Evolutionary conservation across 2,329 filamentous ascomycete species (phyloP), one percentile per base, ranked within the genome.

Genomic region (Diaporthe batatas): DNA sequence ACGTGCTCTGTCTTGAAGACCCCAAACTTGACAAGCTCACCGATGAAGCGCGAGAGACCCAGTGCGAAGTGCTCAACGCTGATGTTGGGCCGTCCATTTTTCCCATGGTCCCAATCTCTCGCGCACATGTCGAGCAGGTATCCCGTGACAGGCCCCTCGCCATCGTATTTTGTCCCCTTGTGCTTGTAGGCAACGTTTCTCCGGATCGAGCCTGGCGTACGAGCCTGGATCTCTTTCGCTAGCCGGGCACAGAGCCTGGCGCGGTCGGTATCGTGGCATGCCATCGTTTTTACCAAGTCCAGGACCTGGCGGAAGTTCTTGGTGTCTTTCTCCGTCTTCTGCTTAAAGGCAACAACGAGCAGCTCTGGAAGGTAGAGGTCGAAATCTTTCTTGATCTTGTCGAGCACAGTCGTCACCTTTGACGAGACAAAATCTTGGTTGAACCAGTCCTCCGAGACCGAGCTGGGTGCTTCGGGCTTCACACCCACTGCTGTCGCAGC

Each of bases 11-110:
- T 21, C 6, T 53, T 8, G 47, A 70, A 42, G 0, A 62, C 10
- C 6, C 49, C 58, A 44, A 16, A 29, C 11, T 62, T 70, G 34
- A 39, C 23, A 21, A 70, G 55, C 42, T 62, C 44, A n/a, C 55
- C 55, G 14, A 70, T 54, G 32, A 70, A 70, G 12, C 23, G 47
- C 21, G 68, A 42, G 32, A 70, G 44, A 2, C 68, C 68, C 18
- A 70, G 39, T 18, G 68, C 68, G 32, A 62, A 70, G 36, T 44
- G 21, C 34, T 62, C 55, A n/a, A 8, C 44, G 4, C 16, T 53
- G 55, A 62, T 34, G 21, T 62, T n/a, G n/a, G 12, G 10, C 6
- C 47, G 11, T n/a, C 23, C 55, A 36, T 54, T 7, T 23, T 54
- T 70, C 6, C 55, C 68, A 12, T 21, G 10, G 2, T 44, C 49